phyloP scores from a whole-genome alignment of 1,284 basidiomycete genomes.

The Ceratobasidium sp. region DNA sequence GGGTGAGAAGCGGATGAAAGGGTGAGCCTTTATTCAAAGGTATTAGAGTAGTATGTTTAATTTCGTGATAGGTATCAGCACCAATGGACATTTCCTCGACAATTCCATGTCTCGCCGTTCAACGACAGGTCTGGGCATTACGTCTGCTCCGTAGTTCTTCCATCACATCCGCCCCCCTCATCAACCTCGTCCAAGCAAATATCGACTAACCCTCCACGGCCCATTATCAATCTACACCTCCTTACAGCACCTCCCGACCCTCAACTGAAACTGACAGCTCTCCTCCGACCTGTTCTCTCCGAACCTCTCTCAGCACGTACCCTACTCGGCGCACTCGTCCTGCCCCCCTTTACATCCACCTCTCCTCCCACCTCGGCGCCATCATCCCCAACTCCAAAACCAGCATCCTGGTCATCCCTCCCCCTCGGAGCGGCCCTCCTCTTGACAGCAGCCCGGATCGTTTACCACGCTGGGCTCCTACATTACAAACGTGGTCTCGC shows the following conservation, averaged over 20 bases:
- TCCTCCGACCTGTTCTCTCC: constrained; percentile 57
- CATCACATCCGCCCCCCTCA: constrained; percentile 58
- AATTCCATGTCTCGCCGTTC: constrained; percentile 85
- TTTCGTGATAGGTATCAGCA: constrained; percentile 62
- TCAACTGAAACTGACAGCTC: constrained; percentile 63
- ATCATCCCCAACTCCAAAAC: not conserved
- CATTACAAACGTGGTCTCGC: constrained; percentile 72
- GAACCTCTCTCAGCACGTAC: constrained; percentile 58
- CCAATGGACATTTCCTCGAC: constrained; percentile 75
- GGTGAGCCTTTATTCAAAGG: constrained; percentile 54
- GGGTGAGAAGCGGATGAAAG: constrained; percentile 57
- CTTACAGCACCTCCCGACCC: constrained; percentile 56
- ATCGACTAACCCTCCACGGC: constrained; percentile 51
- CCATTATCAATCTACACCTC: constrained; percentile 61
- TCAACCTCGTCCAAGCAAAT: not conserved
- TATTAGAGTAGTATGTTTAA: not conserved
- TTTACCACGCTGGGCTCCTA: constrained; percentile 71
- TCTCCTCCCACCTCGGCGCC: not conserved
- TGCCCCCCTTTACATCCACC: constrained; percentile 59
- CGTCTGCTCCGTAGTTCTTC: constrained; percentile 62
- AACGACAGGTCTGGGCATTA: constrained; percentile 80
- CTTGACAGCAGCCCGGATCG: constrained; percentile 70
- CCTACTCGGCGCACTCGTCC: constrained; percentile 60
- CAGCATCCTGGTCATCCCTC: constrained; percentile 25
- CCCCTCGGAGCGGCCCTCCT: constrained; percentile 58